Conservation (phyloP, 139 green algal species). For the Chlamydomonas asymmetrica region DNA sequence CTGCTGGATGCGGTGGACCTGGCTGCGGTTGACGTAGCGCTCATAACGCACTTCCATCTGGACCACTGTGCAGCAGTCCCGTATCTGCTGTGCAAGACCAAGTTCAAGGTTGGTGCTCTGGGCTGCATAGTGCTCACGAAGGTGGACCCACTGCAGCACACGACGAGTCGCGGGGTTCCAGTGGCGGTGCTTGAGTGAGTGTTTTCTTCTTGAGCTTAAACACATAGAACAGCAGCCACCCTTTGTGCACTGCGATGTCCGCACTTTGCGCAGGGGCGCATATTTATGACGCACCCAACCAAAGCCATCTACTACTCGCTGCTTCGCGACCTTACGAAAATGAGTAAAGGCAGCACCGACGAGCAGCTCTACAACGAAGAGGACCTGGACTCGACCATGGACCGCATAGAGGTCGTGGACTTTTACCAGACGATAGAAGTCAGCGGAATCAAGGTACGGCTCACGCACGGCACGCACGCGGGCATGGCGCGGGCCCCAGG, state of each 20-base stretch:
- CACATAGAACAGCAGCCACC: not conserved
- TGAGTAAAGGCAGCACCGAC: conserved; percentile 56
- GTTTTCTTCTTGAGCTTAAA: not conserved
- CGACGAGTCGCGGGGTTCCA: too few species aligned
- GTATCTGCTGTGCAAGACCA: conserved; percentile 86
- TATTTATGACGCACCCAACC: conserved; percentile 99
- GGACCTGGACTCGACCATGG: conserved; percentile 85
- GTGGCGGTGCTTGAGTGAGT: too few species aligned
- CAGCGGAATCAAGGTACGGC: conserved; percentile 68
- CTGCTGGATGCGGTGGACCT: conserved; percentile 84
- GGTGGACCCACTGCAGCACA: too few species aligned
- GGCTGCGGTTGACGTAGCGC: conserved; percentile 79
- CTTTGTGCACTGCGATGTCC: not conserved
- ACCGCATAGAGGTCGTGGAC: conserved; percentile 93
- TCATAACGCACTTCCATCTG: conserved; percentile 99
- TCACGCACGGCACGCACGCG: too few species aligned
- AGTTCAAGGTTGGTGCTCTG: conserved; percentile 44
- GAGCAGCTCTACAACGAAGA: conserved; percentile 81
- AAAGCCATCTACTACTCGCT: conserved; percentile 95
- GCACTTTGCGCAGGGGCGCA: conserved; percentile 64
- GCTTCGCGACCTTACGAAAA: conserved; percentile 76
- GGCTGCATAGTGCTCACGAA: too few species aligned
- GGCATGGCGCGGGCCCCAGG: too few species aligned
- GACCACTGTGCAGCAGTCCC: conserved; percentile 97
- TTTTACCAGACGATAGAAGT: conserved; percentile 93